Evolutionary conservation across 768 basidiomycete genomes (phyloP).

Genomic region (Chiua virens): DNA sequence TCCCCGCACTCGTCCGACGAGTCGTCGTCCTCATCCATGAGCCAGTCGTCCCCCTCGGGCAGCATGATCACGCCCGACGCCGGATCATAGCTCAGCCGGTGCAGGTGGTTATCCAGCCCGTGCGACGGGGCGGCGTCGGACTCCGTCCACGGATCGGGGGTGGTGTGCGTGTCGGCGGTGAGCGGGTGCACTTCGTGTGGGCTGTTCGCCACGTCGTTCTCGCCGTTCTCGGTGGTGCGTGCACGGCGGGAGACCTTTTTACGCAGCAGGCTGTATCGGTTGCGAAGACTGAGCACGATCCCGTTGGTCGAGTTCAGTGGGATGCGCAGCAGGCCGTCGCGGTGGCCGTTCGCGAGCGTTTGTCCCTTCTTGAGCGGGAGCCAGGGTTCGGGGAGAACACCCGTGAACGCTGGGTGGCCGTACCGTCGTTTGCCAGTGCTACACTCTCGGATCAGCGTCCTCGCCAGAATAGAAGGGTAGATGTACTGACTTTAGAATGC

Average conservation of each 20-base stretch:
- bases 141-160: conserved; percentile 67
- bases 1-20: conserved; percentile 45
- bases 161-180: conserved; percentile 23
- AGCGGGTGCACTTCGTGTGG: conserved; percentile 21
- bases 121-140: conserved; percentile 17
- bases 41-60: conserved; percentile 72
- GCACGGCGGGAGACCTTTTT: conserved; percentile 27
- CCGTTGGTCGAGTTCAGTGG: conserved; percentile 53
- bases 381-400: conserved; percentile 92
- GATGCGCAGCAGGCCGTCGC: conserved; percentile 35
- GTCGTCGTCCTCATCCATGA: conserved; percentile 45
- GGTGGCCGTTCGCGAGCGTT: conserved; percentile 57
- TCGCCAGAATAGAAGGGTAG: neutral
- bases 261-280: conserved; percentile 59
- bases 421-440: conserved; percentile 95
- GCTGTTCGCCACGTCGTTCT: neutral
- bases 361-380: conserved; percentile 86
- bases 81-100: conserved; percentile 80
- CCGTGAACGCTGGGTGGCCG: conserved; percentile 94
- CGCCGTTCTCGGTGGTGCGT: conserved; percentile 6
- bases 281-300: conserved; percentile 80
- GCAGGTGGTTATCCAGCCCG: conserved; percentile 40
- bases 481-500: conserved; percentile 74
- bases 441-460: conserved; percentile 8
- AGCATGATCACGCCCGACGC: conserved; percentile 88